Conservation (phyloP, 2,329 filamentous ascomycete genomes). For the Colletotrichum trifolii region DNA sequence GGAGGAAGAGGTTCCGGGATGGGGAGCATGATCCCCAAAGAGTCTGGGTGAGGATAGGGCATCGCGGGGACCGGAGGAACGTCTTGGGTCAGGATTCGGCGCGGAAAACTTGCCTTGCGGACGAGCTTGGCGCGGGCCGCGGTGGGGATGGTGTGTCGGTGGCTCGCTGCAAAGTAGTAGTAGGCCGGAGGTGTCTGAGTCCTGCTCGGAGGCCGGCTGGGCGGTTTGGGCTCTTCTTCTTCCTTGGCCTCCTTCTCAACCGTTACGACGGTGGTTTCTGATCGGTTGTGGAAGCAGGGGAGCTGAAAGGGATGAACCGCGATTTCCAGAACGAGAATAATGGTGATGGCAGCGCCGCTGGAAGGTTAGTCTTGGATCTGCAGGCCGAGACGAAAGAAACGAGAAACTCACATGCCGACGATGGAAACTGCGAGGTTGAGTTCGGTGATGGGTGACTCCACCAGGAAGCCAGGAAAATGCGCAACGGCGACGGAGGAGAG, state of each 20-base stretch:
- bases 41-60: slow-evolving; percentile 33
- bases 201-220: slow-evolving; percentile 19
- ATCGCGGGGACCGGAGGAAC: slow-evolving; percentile 16
- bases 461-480: slow-evolving; percentile 36
- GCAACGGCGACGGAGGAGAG: slow-evolving; percentile 41
- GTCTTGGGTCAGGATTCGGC: slow-evolving; percentile 9
- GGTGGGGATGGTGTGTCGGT: slow-evolving; percentile 28
- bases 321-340: slow-evolving; percentile 39
- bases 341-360: slow-evolving; percentile 24
- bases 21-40: slow-evolving; percentile 31
- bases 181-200: slow-evolving; percentile 27
- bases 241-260: slow-evolving; percentile 34
- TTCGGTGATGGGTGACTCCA: slow-evolving; percentile 38
- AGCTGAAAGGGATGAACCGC: slow-evolving; percentile 40
- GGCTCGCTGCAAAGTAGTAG: slow-evolving; percentile 31
- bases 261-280: slow-evolving; percentile 26
- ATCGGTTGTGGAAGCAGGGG: slow-evolving; percentile 34
- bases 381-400: background rate
- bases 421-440: slow-evolving; percentile 42
- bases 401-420: slow-evolving; percentile 39
- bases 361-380: background rate
- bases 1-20: slow-evolving; percentile 32
- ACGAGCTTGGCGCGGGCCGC: slow-evolving; percentile 24
- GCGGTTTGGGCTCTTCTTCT: slow-evolving; percentile 24
- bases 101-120: slow-evolving; percentile 28